Evolutionary conservation across 768 basidiomycete genomes (phyloP).

Genomic region (Suillus subalutaceus): DNA sequence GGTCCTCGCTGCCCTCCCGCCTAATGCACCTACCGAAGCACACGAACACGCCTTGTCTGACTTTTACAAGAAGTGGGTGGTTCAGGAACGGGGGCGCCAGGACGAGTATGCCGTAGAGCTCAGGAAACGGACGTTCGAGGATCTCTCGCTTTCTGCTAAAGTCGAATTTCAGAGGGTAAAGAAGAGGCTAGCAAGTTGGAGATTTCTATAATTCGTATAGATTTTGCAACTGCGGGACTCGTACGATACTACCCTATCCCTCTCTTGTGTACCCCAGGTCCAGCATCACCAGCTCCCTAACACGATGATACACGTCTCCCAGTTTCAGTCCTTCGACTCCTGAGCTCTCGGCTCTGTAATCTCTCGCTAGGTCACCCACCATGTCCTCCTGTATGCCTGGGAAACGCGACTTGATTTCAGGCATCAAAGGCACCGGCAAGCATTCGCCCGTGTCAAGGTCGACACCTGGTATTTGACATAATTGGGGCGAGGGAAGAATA

Average conservation of each 20-base stretch:
- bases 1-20: slow-evolving; percentile 57
- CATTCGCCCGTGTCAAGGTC: slow-evolving; percentile 61
- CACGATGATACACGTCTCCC: slow-evolving; percentile 61
- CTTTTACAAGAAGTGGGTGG: slow-evolving; percentile 76
- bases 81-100: slow-evolving; percentile 63
- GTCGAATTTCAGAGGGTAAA: slow-evolving; percentile 52
- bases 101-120: slow-evolving; percentile 67
- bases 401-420: slow-evolving; percentile 72
- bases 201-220: background rate
- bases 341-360: slow-evolving; percentile 66
- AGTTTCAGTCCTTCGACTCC: slow-evolving; percentile 55
- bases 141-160: slow-evolving; percentile 60
- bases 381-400: slow-evolving; percentile 72
- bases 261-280: slow-evolving; percentile 43
- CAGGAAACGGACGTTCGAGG: slow-evolving; percentile 60
- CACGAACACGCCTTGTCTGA: slow-evolving; percentile 71
- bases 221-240: background rate
- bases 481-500: slow-evolving; percentile 40
- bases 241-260: slow-evolving; percentile 14
- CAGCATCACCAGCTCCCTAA: slow-evolving; percentile 62
- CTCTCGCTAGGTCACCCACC: slow-evolving; percentile 56
- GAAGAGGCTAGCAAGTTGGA: slow-evolving; percentile 30
- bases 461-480: slow-evolving; percentile 47
- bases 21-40: slow-evolving; percentile 49
- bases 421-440: slow-evolving; percentile 55